Evolutionary conservation across 306 rosid genomes (phyloP).

Genomic region (Acmispon strigosus): DNA sequence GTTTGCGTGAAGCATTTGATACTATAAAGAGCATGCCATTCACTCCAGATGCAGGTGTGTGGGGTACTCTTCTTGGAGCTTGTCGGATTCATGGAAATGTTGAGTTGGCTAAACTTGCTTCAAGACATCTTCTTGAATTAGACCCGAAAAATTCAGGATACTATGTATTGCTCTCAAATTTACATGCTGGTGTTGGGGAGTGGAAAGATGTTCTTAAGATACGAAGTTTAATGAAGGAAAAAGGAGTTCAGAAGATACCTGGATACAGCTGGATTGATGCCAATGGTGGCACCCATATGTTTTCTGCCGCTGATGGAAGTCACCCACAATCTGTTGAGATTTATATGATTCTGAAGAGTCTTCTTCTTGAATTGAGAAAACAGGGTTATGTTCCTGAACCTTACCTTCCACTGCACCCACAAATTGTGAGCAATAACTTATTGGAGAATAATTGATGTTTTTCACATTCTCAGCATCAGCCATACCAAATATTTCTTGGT

Average conservation of each 20-base stretch:
- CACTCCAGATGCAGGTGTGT: conserved; percentile 75
- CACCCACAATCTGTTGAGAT: conserved; percentile 55
- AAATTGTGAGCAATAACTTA: conserved; percentile 28
- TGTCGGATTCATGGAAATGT: conserved; percentile 77
- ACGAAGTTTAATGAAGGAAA: conserved; percentile 63
- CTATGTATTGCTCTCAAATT: conserved; percentile 69
- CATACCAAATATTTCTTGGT: conserved; percentile 4
- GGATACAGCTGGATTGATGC: conserved; percentile 82
- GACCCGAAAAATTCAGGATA: conserved; percentile 74
- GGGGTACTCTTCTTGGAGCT: conserved; percentile 87
- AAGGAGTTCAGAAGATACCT: conserved; percentile 66
- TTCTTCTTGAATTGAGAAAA: conserved; percentile 60
- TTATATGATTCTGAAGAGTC: conserved; percentile 43
- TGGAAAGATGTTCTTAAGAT: conserved; percentile 62
- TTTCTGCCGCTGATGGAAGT: conserved; percentile 66
- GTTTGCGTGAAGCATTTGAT: conserved; percentile 57
- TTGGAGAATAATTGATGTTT: conserved; percentile 1
- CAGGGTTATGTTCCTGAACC: conserved; percentile 74
- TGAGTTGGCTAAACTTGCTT: conserved; percentile 63
- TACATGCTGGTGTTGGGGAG: conserved; percentile 65
- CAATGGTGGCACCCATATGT: conserved; percentile 60
- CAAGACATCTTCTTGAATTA: conserved; percentile 50
- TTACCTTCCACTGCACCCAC: conserved; percentile 65
- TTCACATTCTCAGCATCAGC: conserved; percentile 13
- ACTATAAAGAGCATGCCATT: conserved; percentile 66